Evolutionary conservation across 2,329 filamentous ascomycete species (phyloP), one percentile per base, ranked within the genome.

Genomic region (Aspergillus spinulosporus): DNA sequence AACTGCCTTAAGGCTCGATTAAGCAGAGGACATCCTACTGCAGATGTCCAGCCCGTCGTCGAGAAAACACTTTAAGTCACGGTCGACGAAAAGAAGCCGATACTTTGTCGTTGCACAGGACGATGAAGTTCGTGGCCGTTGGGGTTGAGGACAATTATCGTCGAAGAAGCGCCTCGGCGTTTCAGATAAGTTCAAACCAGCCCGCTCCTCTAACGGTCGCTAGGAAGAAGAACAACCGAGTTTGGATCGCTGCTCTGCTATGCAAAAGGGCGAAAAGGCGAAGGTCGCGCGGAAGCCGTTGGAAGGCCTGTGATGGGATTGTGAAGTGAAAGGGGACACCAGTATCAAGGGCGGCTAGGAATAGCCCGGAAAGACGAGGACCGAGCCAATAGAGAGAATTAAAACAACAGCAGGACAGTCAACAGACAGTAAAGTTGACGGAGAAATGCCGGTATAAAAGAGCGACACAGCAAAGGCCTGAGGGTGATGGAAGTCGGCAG

Each of bases 1-100:
- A 59, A 52, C 57, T 61, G 58, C 63, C 62, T 69, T 61, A 63
- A 60, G 46, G 58, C 56, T 59, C 59, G 52, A 59, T 47, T 54
- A 63, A 52, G 48, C 56, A 44, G 52, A 50, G 46, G 40, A 60
- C 70, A 68, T 67, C 61, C 68, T 64, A 66, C 67, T 28, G 59
- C 57, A 55, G 54, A 48, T 34, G 29, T 34, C 28, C 11, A 21
- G 29, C 26, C 29, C 7, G 28, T 12, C 32, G 50, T 21, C 21
- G 21, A 21, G 54, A 29, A 51, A 46, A 44, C 40, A 42, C 21
- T 36, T 31, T 1, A 50, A 12, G 11, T 12, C 8, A 37, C 34
- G 34, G 34, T 37, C 9, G 34, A 37, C 34, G 4, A 37, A 53
- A 45, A 47, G 40, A 15, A 40, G 36, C 45, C 45, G 11, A 40